phyloP scores from a whole-genome alignment of 805 yeast species.

The Lipomyces spencermartinsiae region DNA sequence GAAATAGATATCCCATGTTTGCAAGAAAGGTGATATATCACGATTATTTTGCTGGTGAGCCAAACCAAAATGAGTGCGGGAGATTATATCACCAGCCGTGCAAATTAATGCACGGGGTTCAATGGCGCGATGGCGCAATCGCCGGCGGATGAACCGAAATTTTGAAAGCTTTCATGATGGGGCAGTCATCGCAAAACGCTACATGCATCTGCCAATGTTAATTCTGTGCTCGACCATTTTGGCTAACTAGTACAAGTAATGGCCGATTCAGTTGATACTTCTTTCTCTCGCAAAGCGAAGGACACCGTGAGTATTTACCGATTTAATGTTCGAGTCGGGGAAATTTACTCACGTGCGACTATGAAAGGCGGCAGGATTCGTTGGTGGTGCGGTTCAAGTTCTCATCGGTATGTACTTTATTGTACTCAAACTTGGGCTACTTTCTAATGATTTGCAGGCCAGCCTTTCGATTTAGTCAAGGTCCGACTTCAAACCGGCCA shows the following conservation, averaged over 20 bases:
- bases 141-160: background rate
- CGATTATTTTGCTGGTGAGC: background rate
- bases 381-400: conserved; percentile 63
- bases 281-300: conserved; percentile 55
- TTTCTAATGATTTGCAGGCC: conserved; percentile 21
- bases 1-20: too few relatives aligned
- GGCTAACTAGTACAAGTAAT: background rate
- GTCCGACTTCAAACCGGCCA: conserved; percentile 87
- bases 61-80: background rate
- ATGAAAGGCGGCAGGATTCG: conserved; percentile 54
- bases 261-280: conserved; percentile 45
- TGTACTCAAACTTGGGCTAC: background rate
- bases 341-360: conserved; percentile 24
- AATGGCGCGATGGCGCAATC: conserved; percentile 8
- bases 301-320: conserved; percentile 49
- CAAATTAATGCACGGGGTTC: background rate
- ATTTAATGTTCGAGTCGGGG: background rate
- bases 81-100: background rate
- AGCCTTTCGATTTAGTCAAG: conserved; percentile 62
- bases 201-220: background rate
- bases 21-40: background rate
- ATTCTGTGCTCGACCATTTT: background rate
- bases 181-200: background rate
- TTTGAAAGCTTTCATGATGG: background rate
- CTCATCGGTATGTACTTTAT: conserved; percentile 61